phyloP scores from a whole-genome alignment of 768 basidiomycete genomes.

The Suillus clintonianus region DNA sequence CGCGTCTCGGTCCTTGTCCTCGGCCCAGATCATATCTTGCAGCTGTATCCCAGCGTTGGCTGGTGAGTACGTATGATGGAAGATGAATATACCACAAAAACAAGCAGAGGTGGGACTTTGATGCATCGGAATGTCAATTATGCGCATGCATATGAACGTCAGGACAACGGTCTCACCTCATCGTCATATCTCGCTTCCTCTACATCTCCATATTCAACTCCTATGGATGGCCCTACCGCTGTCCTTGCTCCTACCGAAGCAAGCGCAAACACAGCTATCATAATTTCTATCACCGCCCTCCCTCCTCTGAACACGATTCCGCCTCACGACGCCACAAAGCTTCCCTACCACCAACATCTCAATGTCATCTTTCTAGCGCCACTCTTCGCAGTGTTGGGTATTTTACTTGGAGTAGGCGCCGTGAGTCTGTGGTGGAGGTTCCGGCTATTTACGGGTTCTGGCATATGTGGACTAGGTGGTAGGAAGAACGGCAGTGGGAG shows the following conservation, averaged over 20 bases:
- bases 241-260: conserved; percentile 6
- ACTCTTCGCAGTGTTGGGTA: conserved; percentile 26
- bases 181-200: neutral
- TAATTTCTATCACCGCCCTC: conserved; percentile 38
- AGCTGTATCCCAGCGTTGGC: neutral
- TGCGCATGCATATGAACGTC: neutral
- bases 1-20: conserved; percentile 44
- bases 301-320: conserved; percentile 23
- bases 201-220: neutral
- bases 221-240: neutral
- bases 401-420: conserved; percentile 22
- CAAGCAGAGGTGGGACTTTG: conserved; percentile 9
- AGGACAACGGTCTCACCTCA: neutral
- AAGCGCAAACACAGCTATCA: conserved; percentile 5
- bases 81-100: conserved; percentile 2
- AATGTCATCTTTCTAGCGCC: conserved; percentile 30
- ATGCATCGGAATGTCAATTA: conserved; percentile 14
- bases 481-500: neutral
- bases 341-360: conserved; percentile 19
- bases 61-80: conserved; percentile 21
- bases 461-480: neutral
- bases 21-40: conserved; percentile 37
- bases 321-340: conserved; percentile 17
- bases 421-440: conserved; percentile 12
- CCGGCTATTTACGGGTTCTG: conserved; percentile 1